phyloP scores from a whole-genome alignment of 139 green algal species.

The Micromonas pusilla region DNA sequence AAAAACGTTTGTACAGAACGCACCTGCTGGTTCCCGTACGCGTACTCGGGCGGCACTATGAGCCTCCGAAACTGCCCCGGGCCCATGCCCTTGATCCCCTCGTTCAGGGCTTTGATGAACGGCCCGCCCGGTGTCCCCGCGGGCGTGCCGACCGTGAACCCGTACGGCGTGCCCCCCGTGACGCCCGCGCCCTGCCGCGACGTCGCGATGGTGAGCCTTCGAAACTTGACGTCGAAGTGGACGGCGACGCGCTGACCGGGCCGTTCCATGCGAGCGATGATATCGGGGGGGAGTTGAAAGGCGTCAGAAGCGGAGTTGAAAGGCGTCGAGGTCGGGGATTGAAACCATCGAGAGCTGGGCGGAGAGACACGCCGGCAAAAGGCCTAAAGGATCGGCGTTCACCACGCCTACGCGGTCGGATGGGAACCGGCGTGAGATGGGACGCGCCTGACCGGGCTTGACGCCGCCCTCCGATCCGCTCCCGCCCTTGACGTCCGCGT shows the following conservation, averaged over 20 bases:
- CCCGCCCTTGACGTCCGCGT: conserved; percentile 58
- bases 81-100: conserved; percentile 73
- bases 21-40: conserved; percentile 48
- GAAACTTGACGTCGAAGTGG: conserved; percentile 70
- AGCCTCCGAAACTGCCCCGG: conserved; percentile 64
- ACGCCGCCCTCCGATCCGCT: conserved; percentile 34
- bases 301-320: too few relatives aligned
- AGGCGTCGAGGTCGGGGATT: too few relatives aligned
- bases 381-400: too few relatives aligned
- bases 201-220: conserved; percentile 24
- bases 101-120: conserved; percentile 28
- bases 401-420: too few relatives aligned
- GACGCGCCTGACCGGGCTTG: too few relatives aligned
- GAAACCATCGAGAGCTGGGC: too few relatives aligned
- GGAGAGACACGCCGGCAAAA: too few relatives aligned
- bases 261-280: too few relatives aligned
- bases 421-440: too few relatives aligned
- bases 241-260: conserved; percentile 60
- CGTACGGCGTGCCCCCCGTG: conserved; percentile 61
- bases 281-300: too few relatives aligned
- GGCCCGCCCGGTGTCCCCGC: conserved; percentile 50
- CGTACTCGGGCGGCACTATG: conserved; percentile 62
- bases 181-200: conserved; percentile 66
- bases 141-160: conserved; percentile 70
- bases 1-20: too few relatives aligned